Base-by-base conservation (phyloP, 768 basidiomycete genomes). In the Collybia mongolica region DNA sequence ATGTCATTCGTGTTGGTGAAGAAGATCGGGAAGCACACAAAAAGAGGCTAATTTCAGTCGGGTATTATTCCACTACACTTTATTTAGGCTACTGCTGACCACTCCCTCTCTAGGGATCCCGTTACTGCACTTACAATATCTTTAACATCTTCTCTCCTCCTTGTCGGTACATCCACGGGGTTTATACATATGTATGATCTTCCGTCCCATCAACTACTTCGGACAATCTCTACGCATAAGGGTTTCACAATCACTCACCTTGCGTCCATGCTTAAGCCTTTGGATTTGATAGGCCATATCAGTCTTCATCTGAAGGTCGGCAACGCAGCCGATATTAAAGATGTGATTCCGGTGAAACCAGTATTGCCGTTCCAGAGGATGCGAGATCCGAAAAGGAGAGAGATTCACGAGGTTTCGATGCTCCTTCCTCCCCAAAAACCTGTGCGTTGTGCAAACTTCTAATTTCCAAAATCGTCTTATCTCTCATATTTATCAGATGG, bases 121-220 rank as follows among this genome's bases (percentile, higher is more conserved):
- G 77, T 98, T 53, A 84, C 86, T 6, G 68, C 83, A 1, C 71
- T 98, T 12, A 67, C 84, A 4, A 82, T 96, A 41, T 97, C 96
- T 0, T 59, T 90, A 20, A 89, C 88, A 9, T 81, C 84, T 0
- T 80, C 90, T 2, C 76, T 88, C 38, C 81, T 99, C 9, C 68
- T 98, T n/a, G 82, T 83, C 26, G 94, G 96, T 18, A 95, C 93
- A 0, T 65, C 78, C 2, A 66, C 77, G 1, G 93, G 93, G 2
- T 63, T 82, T 11, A 79, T 98, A 44, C 79, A 91, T 50, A 66
- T 93, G 35, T 93, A 94, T 64, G 90, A 97, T 54, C 79, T 96
- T 24, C 83, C 91, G 1, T 96, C 96, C 0, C 91, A 94, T 61
- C 95, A 98, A 63, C 82, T 84, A 23, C 72, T 97, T 22, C 88